Base-by-base conservation (phyloP, 2,329 filamentous ascomycete species). In the Claviceps digitariae region DNA sequence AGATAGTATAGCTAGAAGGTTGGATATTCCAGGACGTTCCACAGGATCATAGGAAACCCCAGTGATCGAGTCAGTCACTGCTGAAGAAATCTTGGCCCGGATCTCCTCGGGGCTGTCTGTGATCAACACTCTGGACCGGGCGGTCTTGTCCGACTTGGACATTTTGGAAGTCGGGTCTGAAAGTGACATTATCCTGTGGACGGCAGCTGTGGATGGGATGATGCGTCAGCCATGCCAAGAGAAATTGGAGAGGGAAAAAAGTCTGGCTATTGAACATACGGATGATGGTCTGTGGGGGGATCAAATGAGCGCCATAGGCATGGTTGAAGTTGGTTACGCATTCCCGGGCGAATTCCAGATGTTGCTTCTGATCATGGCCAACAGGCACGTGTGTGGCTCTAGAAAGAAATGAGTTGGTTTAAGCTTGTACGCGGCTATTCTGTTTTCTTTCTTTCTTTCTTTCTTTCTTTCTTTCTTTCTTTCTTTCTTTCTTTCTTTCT, bases 311-410 rank as follows among this genome's bases (percentile, higher is more conserved):
- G 1, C 79, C 79, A 60, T 87, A 88, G 2, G 78, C 69, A 63
- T 87, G 76, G 67, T 97, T 96, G 72, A 98, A 97, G 64, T 86
- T 87, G 55, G 81, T 84, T 9, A 86, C 93, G 57, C 90, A 85
- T 64, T 94, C 84, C 51, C 93, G 80, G 1, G 90, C 83, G 65
- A 97, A 95, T 66, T 98, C 93, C 23, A 98, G 79, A 69, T 98
- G 93, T 62, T 98, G 93, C 53, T 75, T 76, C 69, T 98, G 93
- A 67, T 98, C 93, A 60, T 94, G 87, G n/a, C 93, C 93, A 2
- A 98, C 91, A 12, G 93, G 93, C 25, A 98, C 91, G 69, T 96
- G 88, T 1, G 91, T 96, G 56, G 91, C 86, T 60, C 85, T 86
- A 60, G 54, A 31, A 48, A 21, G 7, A 31, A 36, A 23, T 10